Conservation (phyloP, 75 land plant species). For the Ceratopteris richardii region DNA sequence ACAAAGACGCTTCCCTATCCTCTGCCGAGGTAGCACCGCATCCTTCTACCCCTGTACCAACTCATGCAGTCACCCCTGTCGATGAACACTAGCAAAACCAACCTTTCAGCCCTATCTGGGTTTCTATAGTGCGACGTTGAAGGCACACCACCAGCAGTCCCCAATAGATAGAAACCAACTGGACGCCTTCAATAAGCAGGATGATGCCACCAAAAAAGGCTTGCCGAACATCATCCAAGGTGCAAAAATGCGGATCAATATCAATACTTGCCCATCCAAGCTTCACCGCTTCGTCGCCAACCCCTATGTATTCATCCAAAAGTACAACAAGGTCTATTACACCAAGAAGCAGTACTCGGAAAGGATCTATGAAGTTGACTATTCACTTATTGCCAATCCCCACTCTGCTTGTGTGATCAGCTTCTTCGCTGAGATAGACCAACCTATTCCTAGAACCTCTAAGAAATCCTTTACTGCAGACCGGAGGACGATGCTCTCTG, state of each 20-base stretch:
- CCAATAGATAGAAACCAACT: too few relatives aligned
- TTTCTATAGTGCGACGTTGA: conserved; percentile 2
- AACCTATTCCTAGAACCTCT: not conserved
- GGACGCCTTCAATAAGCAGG: not conserved
- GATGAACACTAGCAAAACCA: not conserved
- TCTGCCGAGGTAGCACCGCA: too few relatives aligned
- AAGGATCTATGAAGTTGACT: conserved; percentile 1
- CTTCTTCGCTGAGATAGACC: not conserved
- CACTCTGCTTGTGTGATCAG: not conserved
- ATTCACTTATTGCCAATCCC: not conserved
- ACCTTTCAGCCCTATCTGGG: conserved; percentile 1
- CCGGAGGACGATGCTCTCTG: conserved; percentile 2
- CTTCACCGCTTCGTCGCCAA: not conserved
- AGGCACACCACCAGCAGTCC: too few relatives aligned
- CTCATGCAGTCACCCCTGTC: too few relatives aligned
- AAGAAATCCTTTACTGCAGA: not conserved
- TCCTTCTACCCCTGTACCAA: too few relatives aligned
- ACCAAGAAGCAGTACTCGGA: conserved; percentile 5
- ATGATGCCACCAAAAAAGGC: not conserved
- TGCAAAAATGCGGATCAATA: not conserved
- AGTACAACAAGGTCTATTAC: conserved; percentile 6
- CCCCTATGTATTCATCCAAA: conserved; percentile 5
- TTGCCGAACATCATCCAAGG: not conserved
- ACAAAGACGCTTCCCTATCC: too few relatives aligned
- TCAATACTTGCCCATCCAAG: not conserved